Evolutionary conservation across 495 filamentous ascomycete genomes (phyloP).

Genomic region (Neurospora sp.): DNA sequence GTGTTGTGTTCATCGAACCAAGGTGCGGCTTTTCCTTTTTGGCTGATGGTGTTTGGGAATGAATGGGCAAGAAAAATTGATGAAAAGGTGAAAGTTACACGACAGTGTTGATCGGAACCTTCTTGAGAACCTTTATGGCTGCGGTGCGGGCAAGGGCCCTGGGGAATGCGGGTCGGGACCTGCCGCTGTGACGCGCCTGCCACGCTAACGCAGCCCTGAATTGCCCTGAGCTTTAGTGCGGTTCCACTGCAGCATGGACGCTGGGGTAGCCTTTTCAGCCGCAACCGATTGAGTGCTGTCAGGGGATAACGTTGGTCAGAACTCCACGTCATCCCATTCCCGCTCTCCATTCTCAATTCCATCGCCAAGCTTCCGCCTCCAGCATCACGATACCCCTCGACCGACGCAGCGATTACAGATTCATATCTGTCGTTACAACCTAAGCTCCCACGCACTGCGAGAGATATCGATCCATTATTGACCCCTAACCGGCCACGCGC

Average conservation of each 20-base stretch:
- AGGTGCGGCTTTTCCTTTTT: not conserved
- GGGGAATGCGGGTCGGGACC: not conserved
- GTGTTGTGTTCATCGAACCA: not conserved
- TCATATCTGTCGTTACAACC: not conserved
- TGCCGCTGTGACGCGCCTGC: not conserved
- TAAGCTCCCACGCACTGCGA: not conserved
- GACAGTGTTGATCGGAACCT: not conserved
- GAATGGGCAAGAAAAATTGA: not conserved
- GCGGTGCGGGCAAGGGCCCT: not conserved
- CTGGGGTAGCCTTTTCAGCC: not conserved
- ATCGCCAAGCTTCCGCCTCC: not conserved
- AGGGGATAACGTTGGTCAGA: not conserved
- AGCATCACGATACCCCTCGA: not conserved
- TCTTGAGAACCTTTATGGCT: not conserved
- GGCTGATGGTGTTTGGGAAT: not conserved
- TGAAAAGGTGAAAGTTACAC: not conserved
- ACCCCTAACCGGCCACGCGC: not conserved
- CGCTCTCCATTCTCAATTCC: not conserved
- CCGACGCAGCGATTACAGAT: not conserved
- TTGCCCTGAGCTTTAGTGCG: not conserved
- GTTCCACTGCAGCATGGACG: not conserved
- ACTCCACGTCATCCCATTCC: not conserved
- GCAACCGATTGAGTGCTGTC: not conserved
- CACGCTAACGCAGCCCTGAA: not conserved
- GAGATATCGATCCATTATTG: not conserved